Base-by-base conservation (phyloP, 108 stramenopile species). In the Bacterosira constricta region DNA sequence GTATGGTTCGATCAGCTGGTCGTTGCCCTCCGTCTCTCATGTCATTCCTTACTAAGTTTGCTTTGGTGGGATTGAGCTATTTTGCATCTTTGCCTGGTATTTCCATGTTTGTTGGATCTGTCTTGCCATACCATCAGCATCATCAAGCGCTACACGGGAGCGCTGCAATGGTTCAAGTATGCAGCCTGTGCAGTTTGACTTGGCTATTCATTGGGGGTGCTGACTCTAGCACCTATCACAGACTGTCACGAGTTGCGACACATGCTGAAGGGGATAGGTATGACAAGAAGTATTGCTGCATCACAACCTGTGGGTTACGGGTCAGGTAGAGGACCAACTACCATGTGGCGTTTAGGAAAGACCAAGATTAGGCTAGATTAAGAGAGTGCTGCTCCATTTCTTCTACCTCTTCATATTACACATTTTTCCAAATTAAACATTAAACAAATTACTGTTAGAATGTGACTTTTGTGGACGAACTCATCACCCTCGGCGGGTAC, bases 71-170 rank as follows among this genome's bases (percentile, higher is more conserved):
- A 8, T 69, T 80, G 25, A 39, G 77, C 9, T 94, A 90, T 83
- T 91, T 91, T 63, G 77, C 84, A 50, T 85, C 86, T 4, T 50
- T 94, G 49, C 93, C 93, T 9, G 62, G 89, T 26, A 61, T 94
- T 27, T 80, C 83, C 6, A 82, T 77, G 82, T 80, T 85, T 54
- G 83, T 77, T 50, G 83, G 78, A 13, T 53, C 64, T 34, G 69
- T 79, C 6, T 44, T 94, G 44, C 88, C 90, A 1, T 90, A 79
- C 30, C 75, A 94, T 64, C 65, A 69, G 39, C 77, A 87, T 8
- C 90, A 94, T 80, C 88, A 86, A 12, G 77, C 89, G 13, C 75
- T 94, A 23, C 80, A 83, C 29, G 53, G 79, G 49, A 83, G 86
- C 29, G 70, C 83, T 20, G 85, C 93, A 6, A 36, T 83, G 6